Evolutionary conservation across 1,139 yeast genomes (phyloP).

Genomic region (Eremothecium cymbalariae): DNA sequence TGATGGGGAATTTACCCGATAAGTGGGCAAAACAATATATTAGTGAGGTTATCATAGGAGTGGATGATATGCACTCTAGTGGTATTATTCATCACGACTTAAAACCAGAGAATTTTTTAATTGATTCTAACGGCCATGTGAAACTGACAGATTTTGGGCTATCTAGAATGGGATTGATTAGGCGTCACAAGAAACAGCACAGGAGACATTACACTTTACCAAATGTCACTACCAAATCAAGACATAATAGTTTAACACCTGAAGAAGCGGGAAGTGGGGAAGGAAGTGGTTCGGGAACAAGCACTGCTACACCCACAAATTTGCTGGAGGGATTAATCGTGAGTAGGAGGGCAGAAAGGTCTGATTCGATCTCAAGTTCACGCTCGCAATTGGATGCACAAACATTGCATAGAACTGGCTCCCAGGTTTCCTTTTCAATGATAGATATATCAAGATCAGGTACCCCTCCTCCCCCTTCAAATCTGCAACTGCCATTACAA

Average conservation of each 20-base stretch:
- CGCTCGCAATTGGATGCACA: conserved; percentile 31
- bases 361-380: conserved; percentile 32
- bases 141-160: conserved; percentile 94
- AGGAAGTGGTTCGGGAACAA: conserved; percentile 9
- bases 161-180: conserved; percentile 79
- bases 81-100: conserved; percentile 93
- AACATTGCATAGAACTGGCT: conserved; percentile 25
- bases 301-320: background rate
- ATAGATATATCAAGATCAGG: conserved; percentile 25
- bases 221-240: conserved; percentile 8
- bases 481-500: conserved; percentile 7
- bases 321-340: conserved; percentile 3
- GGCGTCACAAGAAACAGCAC: conserved; percentile 48
- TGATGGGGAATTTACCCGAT: conserved; percentile 71
- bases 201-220: conserved; percentile 9
- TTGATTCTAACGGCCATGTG: conserved; percentile 79
- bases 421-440: conserved; percentile 27
- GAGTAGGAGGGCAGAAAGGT: conserved; percentile 19
- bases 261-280: conserved; percentile 7
- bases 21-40: conserved; percentile 84
- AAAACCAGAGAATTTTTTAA: conserved; percentile 88
- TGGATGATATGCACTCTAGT: conserved; percentile 75
- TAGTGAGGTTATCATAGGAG: conserved; percentile 87
- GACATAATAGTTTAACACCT: conserved; percentile 9
- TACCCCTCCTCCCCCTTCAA: conserved; percentile 25